phyloP scores from a whole-genome alignment of 495 filamentous ascomycete genomes.

The Xylaria curta region DNA sequence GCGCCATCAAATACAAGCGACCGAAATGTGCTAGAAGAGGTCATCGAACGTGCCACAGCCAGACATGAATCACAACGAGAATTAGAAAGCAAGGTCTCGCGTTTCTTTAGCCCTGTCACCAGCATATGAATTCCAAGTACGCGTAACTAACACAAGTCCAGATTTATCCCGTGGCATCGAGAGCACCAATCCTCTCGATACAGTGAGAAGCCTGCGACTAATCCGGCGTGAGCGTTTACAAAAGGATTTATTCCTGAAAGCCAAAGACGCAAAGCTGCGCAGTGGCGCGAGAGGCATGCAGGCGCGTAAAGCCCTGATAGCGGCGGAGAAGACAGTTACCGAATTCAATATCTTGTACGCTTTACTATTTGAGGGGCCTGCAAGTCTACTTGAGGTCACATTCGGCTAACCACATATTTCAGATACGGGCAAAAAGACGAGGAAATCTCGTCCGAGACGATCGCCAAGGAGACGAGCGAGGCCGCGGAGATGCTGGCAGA shows the following conservation, averaged over 20 bases:
- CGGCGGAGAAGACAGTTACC: slow-evolving; percentile 67
- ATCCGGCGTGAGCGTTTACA: slow-evolving; percentile 64
- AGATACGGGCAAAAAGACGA: slow-evolving; percentile 62
- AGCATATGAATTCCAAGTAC: background rate
- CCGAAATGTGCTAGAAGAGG: slow-evolving; percentile 67
- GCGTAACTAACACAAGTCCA: slow-evolving; percentile 51
- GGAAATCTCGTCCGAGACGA: slow-evolving; percentile 57
- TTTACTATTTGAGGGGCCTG: background rate
- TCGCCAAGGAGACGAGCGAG: slow-evolving; percentile 66
- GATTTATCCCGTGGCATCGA: slow-evolving; percentile 47
- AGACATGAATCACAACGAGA: slow-evolving; percentile 64
- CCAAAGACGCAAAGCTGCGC: slow-evolving; percentile 73
- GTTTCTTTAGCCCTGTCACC: slow-evolving; percentile 1
- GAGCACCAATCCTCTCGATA: slow-evolving; percentile 56
- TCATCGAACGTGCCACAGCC: slow-evolving; percentile 68
- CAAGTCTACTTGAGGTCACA: background rate
- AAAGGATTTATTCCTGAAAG: slow-evolving; percentile 67
- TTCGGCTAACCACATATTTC: slow-evolving; percentile 8
- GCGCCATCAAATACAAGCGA: slow-evolving; percentile 2
- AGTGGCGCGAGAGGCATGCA: slow-evolving; percentile 75
- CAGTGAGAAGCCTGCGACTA: slow-evolving; percentile 64
- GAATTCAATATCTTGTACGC: slow-evolving; percentile 60
- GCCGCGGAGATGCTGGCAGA: slow-evolving; percentile 68
- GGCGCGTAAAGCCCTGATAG: slow-evolving; percentile 71
- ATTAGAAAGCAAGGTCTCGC: slow-evolving; percentile 56